Evolutionary conservation across 1,139 yeast species (phyloP).

Genomic region (Debaryomyces nepalensis): DNA sequence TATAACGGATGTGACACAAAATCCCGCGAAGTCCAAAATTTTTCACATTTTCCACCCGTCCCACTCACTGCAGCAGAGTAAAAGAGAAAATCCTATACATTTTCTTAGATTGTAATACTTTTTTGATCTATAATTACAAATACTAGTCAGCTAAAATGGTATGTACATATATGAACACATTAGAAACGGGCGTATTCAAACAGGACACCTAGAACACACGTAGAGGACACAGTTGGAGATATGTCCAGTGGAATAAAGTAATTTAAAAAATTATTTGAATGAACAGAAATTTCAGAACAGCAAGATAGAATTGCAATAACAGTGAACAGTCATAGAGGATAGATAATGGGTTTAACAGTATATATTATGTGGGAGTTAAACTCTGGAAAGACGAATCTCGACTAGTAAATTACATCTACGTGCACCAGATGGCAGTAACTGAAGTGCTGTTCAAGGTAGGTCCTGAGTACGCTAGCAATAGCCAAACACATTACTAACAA

Average conservation of each 20-base stretch:
- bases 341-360: too few relatives aligned
- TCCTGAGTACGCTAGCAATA: background rate
- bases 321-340: too few relatives aligned
- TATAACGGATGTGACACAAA: slow-evolving; percentile 3
- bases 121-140: slow-evolving; percentile 25
- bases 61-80: slow-evolving; percentile 10
- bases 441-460: too few relatives aligned
- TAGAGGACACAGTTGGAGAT: background rate
- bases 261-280: background rate
- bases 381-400: too few relatives aligned
- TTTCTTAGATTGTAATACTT: slow-evolving; percentile 3
- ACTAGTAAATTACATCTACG: too few relatives aligned
- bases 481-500: slow-evolving; percentile 32
- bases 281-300: background rate
- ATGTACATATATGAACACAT: slow-evolving; percentile 26
- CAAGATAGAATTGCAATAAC: too few relatives aligned
- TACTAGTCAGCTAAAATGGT: slow-evolving; percentile 43
- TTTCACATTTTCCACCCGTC: slow-evolving; percentile 12
- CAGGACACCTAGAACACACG: background rate
- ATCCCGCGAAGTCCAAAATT: slow-evolving; percentile 7
- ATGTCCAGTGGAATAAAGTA: slow-evolving; percentile 1
- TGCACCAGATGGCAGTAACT: too few relatives aligned
- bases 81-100: slow-evolving; percentile 12
- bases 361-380: too few relatives aligned
- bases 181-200: background rate